These are phyloP conservation scores for Talaromyces verruculosus DNA, from an alignment of 2,329 filamentous ascomycete species.

Conservation along the genomic window DNA sequence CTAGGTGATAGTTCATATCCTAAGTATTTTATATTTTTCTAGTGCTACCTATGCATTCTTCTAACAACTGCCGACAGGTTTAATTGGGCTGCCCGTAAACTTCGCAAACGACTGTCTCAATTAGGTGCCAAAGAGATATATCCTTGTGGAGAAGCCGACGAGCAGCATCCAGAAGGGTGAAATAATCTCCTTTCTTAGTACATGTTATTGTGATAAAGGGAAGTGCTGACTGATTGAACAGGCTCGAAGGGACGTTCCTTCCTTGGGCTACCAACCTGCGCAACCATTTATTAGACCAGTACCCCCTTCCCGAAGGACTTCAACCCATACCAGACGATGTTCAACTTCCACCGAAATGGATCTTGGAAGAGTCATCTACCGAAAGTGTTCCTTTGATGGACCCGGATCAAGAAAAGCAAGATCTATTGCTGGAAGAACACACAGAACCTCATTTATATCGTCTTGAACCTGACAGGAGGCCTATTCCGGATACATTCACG, in stretches of 20 bases:
- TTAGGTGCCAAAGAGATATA: conserved; percentile 77
- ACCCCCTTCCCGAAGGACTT: conserved; percentile 67
- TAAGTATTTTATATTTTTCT: conserved; percentile 59
- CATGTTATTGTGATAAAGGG: not conserved
- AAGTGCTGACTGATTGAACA: conserved; percentile 36
- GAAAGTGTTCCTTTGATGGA: conserved; percentile 13
- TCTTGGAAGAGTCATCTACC: conserved; percentile 40
- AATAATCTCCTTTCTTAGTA: conserved; percentile 31
- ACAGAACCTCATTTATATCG: conserved; percentile 24
- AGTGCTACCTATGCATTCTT: too few relatives aligned
- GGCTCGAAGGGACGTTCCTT: conserved; percentile 77
- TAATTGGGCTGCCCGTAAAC: conserved; percentile 88
- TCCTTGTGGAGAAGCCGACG: conserved; percentile 81
- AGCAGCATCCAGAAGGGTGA: conserved; percentile 88
- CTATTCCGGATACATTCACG: conserved; percentile 57
- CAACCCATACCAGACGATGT: conserved; percentile 71
- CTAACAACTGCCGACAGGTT: conserved; percentile 55
- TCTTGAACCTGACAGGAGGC: conserved; percentile 51
- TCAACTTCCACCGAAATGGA: conserved; percentile 74
- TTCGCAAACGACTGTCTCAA: conserved; percentile 79
- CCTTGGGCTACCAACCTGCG: conserved; percentile 72
- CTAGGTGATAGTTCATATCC: conserved; percentile 93
- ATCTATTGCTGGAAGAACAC: not conserved
- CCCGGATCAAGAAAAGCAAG: not conserved
- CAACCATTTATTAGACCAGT: conserved; percentile 63